These are phyloP conservation scores for Saccharomyces jurei DNA, from an alignment of 805 yeast species.

Conservation along the genomic window DNA sequence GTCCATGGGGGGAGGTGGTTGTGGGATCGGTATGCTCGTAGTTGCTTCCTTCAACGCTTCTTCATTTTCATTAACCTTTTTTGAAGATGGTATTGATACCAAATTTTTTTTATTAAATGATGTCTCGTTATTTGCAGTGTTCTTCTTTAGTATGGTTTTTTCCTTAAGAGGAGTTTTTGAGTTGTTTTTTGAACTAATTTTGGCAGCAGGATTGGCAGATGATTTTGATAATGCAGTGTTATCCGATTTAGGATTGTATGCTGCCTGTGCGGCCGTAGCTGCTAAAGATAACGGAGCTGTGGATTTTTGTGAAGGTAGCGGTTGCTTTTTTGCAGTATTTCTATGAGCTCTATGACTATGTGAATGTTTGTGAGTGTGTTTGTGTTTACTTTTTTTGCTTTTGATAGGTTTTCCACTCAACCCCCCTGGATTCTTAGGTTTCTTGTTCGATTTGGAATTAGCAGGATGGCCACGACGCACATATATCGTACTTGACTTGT, in stretches of 20 bases:
- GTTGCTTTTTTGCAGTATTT: not conserved
- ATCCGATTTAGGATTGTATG: constrained; percentile 18
- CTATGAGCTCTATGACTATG: not conserved
- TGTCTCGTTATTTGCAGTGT: constrained; percentile 13
- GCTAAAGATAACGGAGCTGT: constrained; percentile 22
- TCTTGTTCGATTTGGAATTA: constrained; percentile 56
- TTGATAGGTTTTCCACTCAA: not conserved
- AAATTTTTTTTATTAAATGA: constrained; percentile 14
- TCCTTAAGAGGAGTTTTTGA: not conserved
- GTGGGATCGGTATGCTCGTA: constrained; percentile 54
- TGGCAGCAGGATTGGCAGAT: constrained; percentile 34
- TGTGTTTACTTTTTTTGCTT: not conserved
- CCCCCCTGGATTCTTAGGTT: constrained; percentile 52
- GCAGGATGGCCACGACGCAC: constrained; percentile 77
- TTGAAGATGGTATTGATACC: constrained; percentile 6
- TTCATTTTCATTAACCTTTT: not conserved
- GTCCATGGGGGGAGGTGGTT: constrained; percentile 58
- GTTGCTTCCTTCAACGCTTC: constrained; percentile 11
- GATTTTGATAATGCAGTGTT: constrained; percentile 21
- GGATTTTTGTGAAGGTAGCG: not conserved
- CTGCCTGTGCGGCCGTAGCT: constrained; percentile 35
- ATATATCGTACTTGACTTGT: constrained; percentile 81
- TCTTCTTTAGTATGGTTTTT: constrained; percentile 10
- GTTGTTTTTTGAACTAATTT: constrained; percentile 14
- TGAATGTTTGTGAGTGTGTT: not conserved